phyloP scores from a whole-genome alignment of 2,329 filamentous ascomycete species.

The Hypomyces rosellus region DNA sequence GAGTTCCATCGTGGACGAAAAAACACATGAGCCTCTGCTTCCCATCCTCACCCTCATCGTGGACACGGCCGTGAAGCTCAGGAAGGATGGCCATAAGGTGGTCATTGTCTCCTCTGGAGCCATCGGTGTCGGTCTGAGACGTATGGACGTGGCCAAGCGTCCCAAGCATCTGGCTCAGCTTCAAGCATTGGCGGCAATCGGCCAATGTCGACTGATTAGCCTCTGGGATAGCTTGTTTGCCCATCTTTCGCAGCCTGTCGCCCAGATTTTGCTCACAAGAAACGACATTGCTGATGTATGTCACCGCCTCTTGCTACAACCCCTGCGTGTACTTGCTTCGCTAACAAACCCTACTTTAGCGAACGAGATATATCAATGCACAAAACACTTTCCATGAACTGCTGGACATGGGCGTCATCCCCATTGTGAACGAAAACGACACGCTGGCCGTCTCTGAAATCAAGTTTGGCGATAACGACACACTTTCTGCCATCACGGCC shows the following conservation, averaged over 20 bases:
- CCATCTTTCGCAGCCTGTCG: slow-evolving; percentile 82
- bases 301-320: slow-evolving; percentile 6
- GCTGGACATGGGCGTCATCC: slow-evolving; percentile 90
- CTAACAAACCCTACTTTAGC: slow-evolving; percentile 1
- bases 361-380: slow-evolving; percentile 79
- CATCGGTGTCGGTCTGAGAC: slow-evolving; percentile 84
- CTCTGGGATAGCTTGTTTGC: slow-evolving; percentile 91
- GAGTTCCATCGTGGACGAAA: slow-evolving; percentile 97
- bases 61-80: slow-evolving; percentile 81
- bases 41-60: slow-evolving; percentile 89
- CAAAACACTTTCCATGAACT: slow-evolving; percentile 91
- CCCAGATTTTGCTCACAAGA: slow-evolving; percentile 87
- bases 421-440: slow-evolving; percentile 98
- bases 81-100: slow-evolving; percentile 86
- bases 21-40: slow-evolving; percentile 85
- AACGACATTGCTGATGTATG: slow-evolving; percentile 92
- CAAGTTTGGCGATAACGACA: slow-evolving; percentile 99
- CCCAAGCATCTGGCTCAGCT: slow-evolving; percentile 87
- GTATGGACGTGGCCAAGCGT: slow-evolving; percentile 81
- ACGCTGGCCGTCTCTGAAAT: slow-evolving; percentile 96
- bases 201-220: slow-evolving; percentile 89
- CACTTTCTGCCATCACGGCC: slow-evolving; percentile 89
- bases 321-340: background rate
- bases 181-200: slow-evolving; percentile 88
- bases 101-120: slow-evolving; percentile 96